phyloP scores from a whole-genome alignment of 176 grass and related monocot species.

The Cenchrus fungigraminus region DNA sequence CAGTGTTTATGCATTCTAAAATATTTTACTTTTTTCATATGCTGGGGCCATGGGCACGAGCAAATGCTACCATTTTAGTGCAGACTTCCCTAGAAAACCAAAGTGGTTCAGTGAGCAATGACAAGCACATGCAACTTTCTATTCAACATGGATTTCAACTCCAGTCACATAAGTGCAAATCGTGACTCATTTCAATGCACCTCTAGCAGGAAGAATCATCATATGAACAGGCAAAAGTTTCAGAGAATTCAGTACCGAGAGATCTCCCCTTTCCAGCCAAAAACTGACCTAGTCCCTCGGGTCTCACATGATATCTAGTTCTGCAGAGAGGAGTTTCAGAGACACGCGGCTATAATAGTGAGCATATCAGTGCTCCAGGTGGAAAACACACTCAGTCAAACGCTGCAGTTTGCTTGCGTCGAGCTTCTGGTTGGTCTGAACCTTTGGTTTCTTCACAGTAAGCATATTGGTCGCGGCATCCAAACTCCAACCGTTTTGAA shows the following conservation, averaged over 20 bases:
- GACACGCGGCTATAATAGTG: not conserved
- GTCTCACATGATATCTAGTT: not conserved
- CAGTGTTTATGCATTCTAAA: no score
- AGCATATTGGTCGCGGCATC: slow-evolving; percentile 73
- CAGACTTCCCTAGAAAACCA: no score
- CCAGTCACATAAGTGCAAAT: not conserved
- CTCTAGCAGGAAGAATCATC: not conserved
- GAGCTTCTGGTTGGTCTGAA: slow-evolving; percentile 66
- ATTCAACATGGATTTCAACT: not conserved
- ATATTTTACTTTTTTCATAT: no score
- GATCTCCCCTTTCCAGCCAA: not conserved
- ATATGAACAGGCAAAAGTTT: slow-evolving; percentile 12
- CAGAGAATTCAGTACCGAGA: not conserved
- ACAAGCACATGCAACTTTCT: not conserved
- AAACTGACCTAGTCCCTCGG: not conserved
- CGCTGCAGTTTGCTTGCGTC: slow-evolving; percentile 90
- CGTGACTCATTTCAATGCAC: not conserved
- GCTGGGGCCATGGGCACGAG: no score
- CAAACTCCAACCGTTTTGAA: slow-evolving; percentile 75
- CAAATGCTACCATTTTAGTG: no score
- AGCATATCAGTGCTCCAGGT: slow-evolving; percentile 84
- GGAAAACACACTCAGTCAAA: slow-evolving; percentile 94
- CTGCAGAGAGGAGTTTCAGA: no score
- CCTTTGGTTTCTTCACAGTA: slow-evolving; percentile 70
- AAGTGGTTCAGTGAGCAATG: not conserved